Evolutionary conservation across 345 rosid genomes (phyloP), one percentile per base, ranked within the genome.

Genomic region (Arabis alpina): DNA sequence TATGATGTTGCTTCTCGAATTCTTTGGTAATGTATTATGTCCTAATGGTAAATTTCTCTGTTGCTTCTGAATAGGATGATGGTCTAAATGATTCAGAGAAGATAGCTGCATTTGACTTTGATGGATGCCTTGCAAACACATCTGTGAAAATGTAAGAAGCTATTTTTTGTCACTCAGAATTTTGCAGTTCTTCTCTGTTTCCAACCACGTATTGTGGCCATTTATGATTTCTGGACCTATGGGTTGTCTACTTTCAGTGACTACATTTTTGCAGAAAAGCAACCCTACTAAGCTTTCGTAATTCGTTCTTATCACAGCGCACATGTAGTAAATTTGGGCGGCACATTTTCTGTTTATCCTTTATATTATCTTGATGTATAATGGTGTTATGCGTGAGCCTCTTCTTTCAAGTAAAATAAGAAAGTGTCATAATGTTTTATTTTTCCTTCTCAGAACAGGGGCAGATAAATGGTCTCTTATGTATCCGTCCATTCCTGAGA

Each of bases 51-150:
- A 5, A 40, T 36, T 58, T 43, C 10, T 10, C 51, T 45, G 34
- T 43, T 57, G 25, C 34, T 45, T 63, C 6, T 71, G 64, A 36
- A 64, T 55, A 92, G 98, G 98, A 85, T 73, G 97, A 85, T 51
- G 95, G 81, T 79, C 92, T 87, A 40, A 81, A 58, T 40, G 95
- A 83, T 72, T 93, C 98, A 43, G 81, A 77, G 59, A 93, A 86
- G 79, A 84, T 93, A 50, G 98, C 98, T 55, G 96, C 97, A 41
- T 93, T 93, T 84, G 98, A 93, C 79, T 93, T 93, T 73, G 98
- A 93, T 82, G 96, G 96, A 67, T 87, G 97, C 81, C 97, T 93
- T 27, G 98, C 81, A 36, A 87, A 89, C 53, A 91, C 98, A 30
- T 82, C 88, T 56, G 90, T 91, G 48, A 91, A 79, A 79, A 86